These are phyloP conservation scores for Cydonia oblonga DNA, from an alignment of 331 rosid genomes.

Conservation along the genomic window DNA sequence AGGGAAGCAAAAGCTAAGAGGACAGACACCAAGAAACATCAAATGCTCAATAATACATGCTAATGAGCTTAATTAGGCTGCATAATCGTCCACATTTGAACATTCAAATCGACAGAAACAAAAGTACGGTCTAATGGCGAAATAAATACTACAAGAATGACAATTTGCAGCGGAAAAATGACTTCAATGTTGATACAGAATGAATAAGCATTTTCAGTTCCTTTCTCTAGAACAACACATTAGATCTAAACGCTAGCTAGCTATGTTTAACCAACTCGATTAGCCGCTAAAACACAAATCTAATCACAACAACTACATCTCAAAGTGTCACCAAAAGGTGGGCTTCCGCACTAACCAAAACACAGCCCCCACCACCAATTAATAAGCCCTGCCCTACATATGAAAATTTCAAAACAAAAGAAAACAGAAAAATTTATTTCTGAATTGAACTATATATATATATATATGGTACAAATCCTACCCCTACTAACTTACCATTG, in stretches of 20 bases:
- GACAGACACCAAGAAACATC: not conserved
- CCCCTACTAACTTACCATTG: conserved; percentile 52
- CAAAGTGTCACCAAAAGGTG: conserved; percentile 41
- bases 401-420: conserved; percentile 30
- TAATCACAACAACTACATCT: conserved; percentile 68
- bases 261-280: conserved; percentile 39
- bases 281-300: conserved; percentile 51
- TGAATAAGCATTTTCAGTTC: conserved; percentile 31
- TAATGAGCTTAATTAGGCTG: not conserved
- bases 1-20: not conserved
- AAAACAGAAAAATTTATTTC: conserved; percentile 47
- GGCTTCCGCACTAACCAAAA: conserved; percentile 77
- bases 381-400: conserved; percentile 38
- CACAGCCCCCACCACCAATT: conserved; percentile 71
- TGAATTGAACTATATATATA: conserved; percentile 54
- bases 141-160: not conserved
- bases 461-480: conserved; percentile 77
- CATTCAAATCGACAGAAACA: not conserved
- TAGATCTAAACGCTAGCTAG: conserved; percentile 10
- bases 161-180: conserved; percentile 7
- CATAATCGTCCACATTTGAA: not conserved
- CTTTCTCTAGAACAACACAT: conserved; percentile 31
- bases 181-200: conserved; percentile 23
- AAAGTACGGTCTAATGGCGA: not conserved
- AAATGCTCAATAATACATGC: not conserved